Evolutionary conservation across 441 rosid genomes (phyloP).

Genomic region (Biscutella laevigata): DNA sequence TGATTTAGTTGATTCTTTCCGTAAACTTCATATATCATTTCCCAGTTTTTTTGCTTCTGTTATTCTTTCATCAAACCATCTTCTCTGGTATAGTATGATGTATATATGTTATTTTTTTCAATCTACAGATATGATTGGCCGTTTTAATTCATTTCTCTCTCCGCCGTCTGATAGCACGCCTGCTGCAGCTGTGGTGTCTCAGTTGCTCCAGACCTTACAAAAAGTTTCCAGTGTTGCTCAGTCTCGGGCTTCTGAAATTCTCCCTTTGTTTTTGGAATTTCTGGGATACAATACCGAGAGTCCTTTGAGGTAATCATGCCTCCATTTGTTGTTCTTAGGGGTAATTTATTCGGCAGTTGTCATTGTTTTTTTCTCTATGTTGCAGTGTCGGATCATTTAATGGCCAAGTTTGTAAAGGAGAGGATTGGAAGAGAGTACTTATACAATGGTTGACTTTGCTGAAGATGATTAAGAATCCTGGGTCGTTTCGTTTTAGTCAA

Average conservation of each 20-base stretch:
- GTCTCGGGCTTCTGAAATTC: conserved; percentile 60
- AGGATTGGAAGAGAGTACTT: conserved; percentile 70
- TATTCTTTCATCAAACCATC: neutral
- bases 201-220: conserved; percentile 68
- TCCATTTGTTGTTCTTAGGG: conserved; percentile 2
- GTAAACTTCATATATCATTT: neutral
- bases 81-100: conserved; percentile 5
- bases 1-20: neutral
- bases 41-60: neutral
- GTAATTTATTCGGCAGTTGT: neutral
- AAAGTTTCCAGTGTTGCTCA: conserved; percentile 56
- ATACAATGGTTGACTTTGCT: conserved; percentile 84
- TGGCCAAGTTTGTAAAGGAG: conserved; percentile 51
- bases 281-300: conserved; percentile 59
- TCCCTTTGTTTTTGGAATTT: conserved; percentile 67
- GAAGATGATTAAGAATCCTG: conserved; percentile 64
- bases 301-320: conserved; percentile 45
- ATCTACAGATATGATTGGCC: conserved; percentile 54
- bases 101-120: conserved; percentile 16
- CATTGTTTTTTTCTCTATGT: conserved; percentile 3
- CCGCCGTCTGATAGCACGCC: conserved; percentile 47
- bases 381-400: conserved; percentile 63
- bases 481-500: conserved; percentile 48
- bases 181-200: conserved; percentile 47
- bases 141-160: conserved; percentile 39